These are phyloP conservation scores for Isoetes taiwanensis DNA, from an alignment of 75 land plant genomes.

Conservation along the genomic window DNA sequence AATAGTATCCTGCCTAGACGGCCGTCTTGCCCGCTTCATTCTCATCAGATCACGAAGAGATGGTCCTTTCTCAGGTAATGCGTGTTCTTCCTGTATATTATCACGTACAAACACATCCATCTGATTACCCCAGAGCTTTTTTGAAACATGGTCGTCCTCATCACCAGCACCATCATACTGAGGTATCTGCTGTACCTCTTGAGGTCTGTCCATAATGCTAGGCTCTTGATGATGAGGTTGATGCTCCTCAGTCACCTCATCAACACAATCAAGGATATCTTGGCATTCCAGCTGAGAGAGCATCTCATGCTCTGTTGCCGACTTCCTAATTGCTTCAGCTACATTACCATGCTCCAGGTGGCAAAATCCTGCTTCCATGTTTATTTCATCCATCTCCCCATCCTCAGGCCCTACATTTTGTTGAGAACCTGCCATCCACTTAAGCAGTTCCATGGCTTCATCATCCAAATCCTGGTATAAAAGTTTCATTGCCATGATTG, in stretches of 20 bases:
- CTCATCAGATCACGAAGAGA: constrained; percentile 83
- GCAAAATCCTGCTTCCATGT: constrained; percentile 41
- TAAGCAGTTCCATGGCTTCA: constrained; percentile 60
- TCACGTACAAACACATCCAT: constrained; percentile 7
- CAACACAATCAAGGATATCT: constrained; percentile 75
- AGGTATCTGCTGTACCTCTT: constrained; percentile 6
- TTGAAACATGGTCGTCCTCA: neutral
- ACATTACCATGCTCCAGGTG: constrained; percentile 41
- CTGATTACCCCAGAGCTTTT: constrained; percentile 7
- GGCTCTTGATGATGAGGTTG: neutral
- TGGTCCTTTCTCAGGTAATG: constrained; percentile 12
- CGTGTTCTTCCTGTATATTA: neutral
- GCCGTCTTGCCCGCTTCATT: constrained; percentile 32
- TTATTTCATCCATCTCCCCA: constrained; percentile 17
- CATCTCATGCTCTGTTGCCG: constrained; percentile 48
- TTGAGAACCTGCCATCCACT: constrained; percentile 80
- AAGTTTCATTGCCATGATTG: too few species aligned
- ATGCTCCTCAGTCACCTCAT: constrained; percentile 16
- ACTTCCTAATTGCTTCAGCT: constrained; percentile 54
- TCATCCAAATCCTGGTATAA: constrained; percentile 44
- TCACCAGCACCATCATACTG: constrained; percentile 10
- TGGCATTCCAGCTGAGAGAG: constrained; percentile 77
- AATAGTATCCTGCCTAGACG: constrained; percentile 1
- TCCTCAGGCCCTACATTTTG: constrained; percentile 40
- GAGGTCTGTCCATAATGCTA: constrained; percentile 2